Base-by-base conservation (phyloP, 2,329 filamentous ascomycete species). In the Chrysosphaeria jannelii region DNA sequence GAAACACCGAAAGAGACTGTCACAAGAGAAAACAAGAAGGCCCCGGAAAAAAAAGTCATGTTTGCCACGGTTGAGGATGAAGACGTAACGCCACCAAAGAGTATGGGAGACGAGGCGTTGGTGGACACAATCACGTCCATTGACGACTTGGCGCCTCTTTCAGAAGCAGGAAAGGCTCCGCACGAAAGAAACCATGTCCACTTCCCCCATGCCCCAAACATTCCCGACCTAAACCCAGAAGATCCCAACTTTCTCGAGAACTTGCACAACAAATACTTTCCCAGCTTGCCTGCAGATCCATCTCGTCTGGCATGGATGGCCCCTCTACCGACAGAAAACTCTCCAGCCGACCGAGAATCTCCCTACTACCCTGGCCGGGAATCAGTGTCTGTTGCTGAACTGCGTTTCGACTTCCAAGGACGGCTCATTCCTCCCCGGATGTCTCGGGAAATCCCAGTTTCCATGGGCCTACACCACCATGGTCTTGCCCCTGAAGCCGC, bases 221-320 rank as follows among this genome's bases (percentile, higher is more conserved):
- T 55, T 5, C 70, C 71, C 8, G 67, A 76, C 28, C 67, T 93
- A 31, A 75, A 93, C 40, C 78, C 79, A 0, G 51, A 61, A 18
- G 74, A 79, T 28, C 68, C 74, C 0, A 54, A 75, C 37, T 93
- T 93, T 47, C 64, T 93, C 27, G 46, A 60, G 22, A 68, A 74
- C 27, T 61, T 97, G 5, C 79, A 90, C 50, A 48, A 64, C 12
- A 90, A 91, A 43, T 97, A 90, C 55, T 97, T 91, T 44, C 79
- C 85, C 8, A 61, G 65, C 30, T 65, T 90, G 1, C 64, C 79
- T 2, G 63, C 78, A 25, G 75, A 91, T 42, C 78, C 79, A 0
- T 65, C 67, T 28, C 69, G 74, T 25, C 60, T 91, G 4, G 72
- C 75, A 11, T 97, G 81, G 81, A 85, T 93, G 59, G 64, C 67